Conservation (phyloP, 257 asterid species). For the Capsicum pubescens region DNA sequence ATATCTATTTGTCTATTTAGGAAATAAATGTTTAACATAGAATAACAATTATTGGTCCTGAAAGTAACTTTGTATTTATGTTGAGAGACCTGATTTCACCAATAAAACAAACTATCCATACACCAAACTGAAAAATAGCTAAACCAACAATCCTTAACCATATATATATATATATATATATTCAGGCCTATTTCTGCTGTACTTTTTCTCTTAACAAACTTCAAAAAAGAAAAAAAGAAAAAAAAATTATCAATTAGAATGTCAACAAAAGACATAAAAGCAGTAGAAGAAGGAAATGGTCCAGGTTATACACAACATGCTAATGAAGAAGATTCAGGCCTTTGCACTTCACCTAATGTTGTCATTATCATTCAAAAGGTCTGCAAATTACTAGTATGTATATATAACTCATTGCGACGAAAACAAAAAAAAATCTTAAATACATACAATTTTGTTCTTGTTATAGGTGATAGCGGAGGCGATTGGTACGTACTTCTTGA, state of each 20-base stretch:
- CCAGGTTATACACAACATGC: conserved; percentile 25
- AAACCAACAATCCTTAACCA: conserved; percentile 49
- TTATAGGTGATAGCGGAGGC: conserved; percentile 62
- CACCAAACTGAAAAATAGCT: conserved; percentile 46
- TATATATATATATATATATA: conserved; percentile 14
- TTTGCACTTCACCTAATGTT: conserved; percentile 51
- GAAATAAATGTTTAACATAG: not conserved
- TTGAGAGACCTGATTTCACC: not conserved
- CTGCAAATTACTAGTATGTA: not conserved
- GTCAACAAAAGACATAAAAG: conserved; percentile 45
- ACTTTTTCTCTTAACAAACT: conserved; percentile 14
- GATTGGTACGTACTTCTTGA: conserved; percentile 65
- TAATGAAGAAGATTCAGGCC: conserved; percentile 36
- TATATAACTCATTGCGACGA: no score
- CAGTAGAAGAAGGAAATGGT: conserved; percentile 52
- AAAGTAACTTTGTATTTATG: not conserved
- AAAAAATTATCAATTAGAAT: conserved; percentile 32
- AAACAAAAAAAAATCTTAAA: not conserved
- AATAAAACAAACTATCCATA: conserved; percentile 32
- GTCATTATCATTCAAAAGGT: conserved; percentile 61
- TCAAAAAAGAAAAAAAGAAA: not conserved
- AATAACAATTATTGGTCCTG: not conserved
- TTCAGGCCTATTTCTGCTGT: not conserved
- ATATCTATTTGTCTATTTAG: not conserved
- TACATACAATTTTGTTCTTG: no score